Percentiles rank a stretch among this genome's conserved stretches.
phyloP scores from a whole-genome alignment of 148 eudicot species.

The Amaranthus palmeri region DNA sequence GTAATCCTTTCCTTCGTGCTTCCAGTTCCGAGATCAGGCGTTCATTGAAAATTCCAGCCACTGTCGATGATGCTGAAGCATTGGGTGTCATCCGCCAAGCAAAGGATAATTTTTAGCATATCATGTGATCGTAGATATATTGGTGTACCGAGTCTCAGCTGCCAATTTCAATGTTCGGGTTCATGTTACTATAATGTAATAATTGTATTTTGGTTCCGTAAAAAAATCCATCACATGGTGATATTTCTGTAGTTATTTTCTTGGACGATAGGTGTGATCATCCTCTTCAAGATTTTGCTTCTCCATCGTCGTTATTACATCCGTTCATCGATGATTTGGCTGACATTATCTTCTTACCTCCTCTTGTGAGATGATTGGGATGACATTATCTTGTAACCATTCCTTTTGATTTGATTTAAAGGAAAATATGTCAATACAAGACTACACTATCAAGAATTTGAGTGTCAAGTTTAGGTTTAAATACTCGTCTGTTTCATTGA shows the following conservation, averaged over 20 bases:
- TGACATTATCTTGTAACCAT: neutral
- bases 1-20: conserved; percentile 77
- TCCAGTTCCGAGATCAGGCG: conserved; percentile 62
- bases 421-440: no score
- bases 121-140: conserved; percentile 11
- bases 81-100: conserved; percentile 68
- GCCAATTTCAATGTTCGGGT: neutral
- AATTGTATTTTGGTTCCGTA: neutral
- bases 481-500: no score
- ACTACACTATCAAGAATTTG: no score
- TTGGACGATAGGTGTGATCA: neutral
- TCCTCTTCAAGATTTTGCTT: neutral
- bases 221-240: neutral
- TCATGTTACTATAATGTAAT: conserved; percentile 9
- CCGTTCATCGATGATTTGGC: neutral
- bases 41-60: conserved; percentile 46
- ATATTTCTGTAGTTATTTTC: neutral
- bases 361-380: neutral
- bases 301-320: neutral
- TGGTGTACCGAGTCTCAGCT: neutral
- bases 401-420: neutral
- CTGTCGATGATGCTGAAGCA: conserved; percentile 60
- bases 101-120: conserved; percentile 58
- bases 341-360: neutral
- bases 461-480: no score